These are phyloP conservation scores for Curvularia sp. DNA, from an alignment of 2,329 filamentous ascomycete genomes.

Conservation along the genomic window DNA sequence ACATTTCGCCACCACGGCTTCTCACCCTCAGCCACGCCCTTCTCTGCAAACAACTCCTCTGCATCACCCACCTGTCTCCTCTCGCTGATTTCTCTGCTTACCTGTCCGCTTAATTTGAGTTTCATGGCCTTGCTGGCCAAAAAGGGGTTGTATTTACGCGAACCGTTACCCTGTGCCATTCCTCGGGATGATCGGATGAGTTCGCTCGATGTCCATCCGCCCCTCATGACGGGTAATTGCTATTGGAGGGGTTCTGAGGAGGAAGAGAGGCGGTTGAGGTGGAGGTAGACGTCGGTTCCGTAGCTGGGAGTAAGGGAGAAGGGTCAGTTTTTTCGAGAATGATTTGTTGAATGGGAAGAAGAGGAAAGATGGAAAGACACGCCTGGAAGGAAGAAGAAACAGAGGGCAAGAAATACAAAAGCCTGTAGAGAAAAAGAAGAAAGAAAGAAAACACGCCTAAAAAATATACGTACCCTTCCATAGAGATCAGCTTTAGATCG, in stretches of 20 bases:
- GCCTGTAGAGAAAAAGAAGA: neutral
- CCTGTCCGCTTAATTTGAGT: conserved; percentile 68
- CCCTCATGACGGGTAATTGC: conserved; percentile 86
- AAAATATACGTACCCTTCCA: conserved; percentile 81
- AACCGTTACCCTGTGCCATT: conserved; percentile 61
- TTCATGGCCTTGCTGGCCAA: conserved; percentile 63
- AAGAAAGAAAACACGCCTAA: neutral
- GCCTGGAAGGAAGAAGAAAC: neutral
- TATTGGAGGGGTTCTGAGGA: conserved; percentile 98
- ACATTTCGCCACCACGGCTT: conserved; percentile 58
- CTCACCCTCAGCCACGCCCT: conserved; percentile 26
- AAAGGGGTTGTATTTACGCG: conserved; percentile 23
- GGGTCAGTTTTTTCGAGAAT: conserved; percentile 24
- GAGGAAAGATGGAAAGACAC: too few relatives aligned
- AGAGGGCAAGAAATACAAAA: too few relatives aligned
- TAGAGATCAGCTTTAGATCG: conserved; percentile 96
- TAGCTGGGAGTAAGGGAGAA: conserved; percentile 65
- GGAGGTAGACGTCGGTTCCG: conserved; percentile 97
- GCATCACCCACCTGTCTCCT: conserved; percentile 90
- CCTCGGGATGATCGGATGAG: conserved; percentile 56
- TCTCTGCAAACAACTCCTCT: conserved; percentile 70
- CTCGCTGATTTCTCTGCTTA: conserved; percentile 74
- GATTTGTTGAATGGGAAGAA: neutral
- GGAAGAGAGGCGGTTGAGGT: conserved; percentile 92
- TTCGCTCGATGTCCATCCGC: conserved; percentile 59